These are phyloP conservation scores for Aspergillus panamensis DNA, from an alignment of 495 filamentous ascomycete genomes.

Conservation along the genomic window DNA sequence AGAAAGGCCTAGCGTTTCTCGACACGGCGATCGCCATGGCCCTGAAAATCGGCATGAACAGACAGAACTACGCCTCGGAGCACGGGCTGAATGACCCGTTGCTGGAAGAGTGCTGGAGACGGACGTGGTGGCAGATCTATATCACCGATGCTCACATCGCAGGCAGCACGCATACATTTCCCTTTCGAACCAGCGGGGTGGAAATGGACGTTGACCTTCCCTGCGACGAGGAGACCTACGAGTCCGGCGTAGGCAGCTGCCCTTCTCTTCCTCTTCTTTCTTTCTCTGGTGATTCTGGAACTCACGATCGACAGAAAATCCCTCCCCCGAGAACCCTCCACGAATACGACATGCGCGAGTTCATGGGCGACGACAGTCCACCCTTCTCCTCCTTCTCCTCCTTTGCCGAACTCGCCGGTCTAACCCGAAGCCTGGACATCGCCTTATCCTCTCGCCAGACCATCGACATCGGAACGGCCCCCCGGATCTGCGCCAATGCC, in stretches of 20 bases:
- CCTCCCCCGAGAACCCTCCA: slow-evolving; percentile 14
- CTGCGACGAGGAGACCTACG: slow-evolving; percentile 21
- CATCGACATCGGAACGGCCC: slow-evolving; percentile 8
- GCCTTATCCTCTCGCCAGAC: slow-evolving; percentile 10
- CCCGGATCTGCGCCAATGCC: slow-evolving; percentile 10
- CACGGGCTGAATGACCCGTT: slow-evolving; percentile 14
- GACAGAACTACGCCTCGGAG: slow-evolving; percentile 11
- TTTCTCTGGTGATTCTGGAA: background rate
- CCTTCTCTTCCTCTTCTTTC: background rate
- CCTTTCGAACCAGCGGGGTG: slow-evolving; percentile 18
- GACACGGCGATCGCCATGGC: slow-evolving; percentile 20
- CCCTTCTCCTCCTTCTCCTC: slow-evolving; percentile 26
- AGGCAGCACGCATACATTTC: slow-evolving; percentile 23
- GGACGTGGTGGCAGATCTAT: slow-evolving; percentile 33
- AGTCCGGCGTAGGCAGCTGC: slow-evolving; percentile 11
- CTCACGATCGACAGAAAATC: slow-evolving; percentile 11
- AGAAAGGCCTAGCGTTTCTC: slow-evolving; percentile 17
- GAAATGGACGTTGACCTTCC: slow-evolving; percentile 20
- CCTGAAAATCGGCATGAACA: slow-evolving; percentile 25
- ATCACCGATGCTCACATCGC: slow-evolving; percentile 29
- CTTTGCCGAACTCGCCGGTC: slow-evolving; percentile 20
- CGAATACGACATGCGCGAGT: slow-evolving; percentile 24
- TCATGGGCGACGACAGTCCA: slow-evolving; percentile 12
- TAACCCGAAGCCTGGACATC: slow-evolving; percentile 18
- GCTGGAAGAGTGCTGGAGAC: slow-evolving; percentile 29